Conservation (phyloP, 1,284 basidiomycete species). For the Amylostereum chailletii region DNA sequence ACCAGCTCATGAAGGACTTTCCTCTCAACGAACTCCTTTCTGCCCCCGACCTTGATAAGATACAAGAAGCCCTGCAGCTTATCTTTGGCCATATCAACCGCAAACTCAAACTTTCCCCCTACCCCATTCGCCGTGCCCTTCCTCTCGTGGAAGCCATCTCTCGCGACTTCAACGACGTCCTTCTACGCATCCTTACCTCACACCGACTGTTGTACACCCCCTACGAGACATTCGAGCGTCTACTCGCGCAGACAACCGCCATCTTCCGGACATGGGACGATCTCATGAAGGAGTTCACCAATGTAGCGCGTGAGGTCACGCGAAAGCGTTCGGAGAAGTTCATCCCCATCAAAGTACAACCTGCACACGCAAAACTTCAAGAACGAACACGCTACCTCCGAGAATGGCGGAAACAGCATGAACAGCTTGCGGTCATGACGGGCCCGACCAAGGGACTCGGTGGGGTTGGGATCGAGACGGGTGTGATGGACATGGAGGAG, state of each 20-base stretch:
- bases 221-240: constrained; percentile 87
- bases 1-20: constrained; percentile 98
- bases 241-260: constrained; percentile 67
- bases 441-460: constrained; percentile 85
- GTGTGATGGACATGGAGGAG: constrained; percentile 93
- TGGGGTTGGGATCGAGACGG: constrained; percentile 62
- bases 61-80: constrained; percentile 78
- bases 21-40: constrained; percentile 94
- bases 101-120: constrained; percentile 91
- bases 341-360: constrained; percentile 92
- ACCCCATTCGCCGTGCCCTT: constrained; percentile 91
- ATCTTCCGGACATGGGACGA: constrained; percentile 98
- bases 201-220: constrained; percentile 91
- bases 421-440: constrained; percentile 96
- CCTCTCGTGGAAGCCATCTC: constrained; percentile 98
- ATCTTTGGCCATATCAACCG: constrained; percentile 95
- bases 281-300: constrained; percentile 95
- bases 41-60: constrained; percentile 92
- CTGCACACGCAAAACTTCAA: constrained; percentile 88
- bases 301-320: constrained; percentile 92
- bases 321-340: constrained; percentile 90
- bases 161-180: constrained; percentile 91
- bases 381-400: constrained; percentile 83
- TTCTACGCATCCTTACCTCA: constrained; percentile 84
- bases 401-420: constrained; percentile 95